Base-by-base conservation (phyloP, 2,329 filamentous ascomycete genomes). In the Fusarium sp. region DNA sequence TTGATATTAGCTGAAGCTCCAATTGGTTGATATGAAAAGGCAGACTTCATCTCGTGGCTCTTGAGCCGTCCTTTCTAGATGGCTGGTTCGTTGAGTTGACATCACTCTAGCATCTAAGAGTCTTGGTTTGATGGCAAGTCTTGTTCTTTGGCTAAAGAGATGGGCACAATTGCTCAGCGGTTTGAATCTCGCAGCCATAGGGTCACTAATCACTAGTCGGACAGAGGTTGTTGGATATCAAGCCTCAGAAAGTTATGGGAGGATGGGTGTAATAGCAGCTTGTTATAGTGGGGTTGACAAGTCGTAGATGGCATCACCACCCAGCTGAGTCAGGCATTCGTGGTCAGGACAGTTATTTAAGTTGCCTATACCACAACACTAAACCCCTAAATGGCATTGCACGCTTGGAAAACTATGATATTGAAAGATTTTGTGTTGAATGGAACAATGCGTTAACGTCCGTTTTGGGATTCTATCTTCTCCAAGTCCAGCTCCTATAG, bases 11-110 rank as follows among this genome's bases (percentile, higher is more conserved):
- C 18, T 5, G 9, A 8, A 8, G 18, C n/a, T n/a, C 6, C 9
- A 16, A 10, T 40, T 15, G 2, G 16, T 11, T 15, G 22, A n/a
- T 7, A 24, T 12, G 22, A 3, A 24, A 40, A 56, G 27, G 67
- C 57, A 16, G 75, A 87, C 87, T 65, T 87, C 82, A 62, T 92
- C 88, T 61, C 94, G 89, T 44, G 91, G 92, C 77, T 96, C 91
- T 42, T 86, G 81, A 5, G 91, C 90, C 14, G 94, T 76, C 38
- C 74, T 59, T 47, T 76, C 74, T 6, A 76, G 44, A 46, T 76
- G 74, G 18, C 65, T 38, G 18, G 61, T 76, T 25, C 61, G 64
- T 14, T 59, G 32, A 4, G 66, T 61, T 14, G 72, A 59, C 73
- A 76, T 75, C n/a, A 42, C 20, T 45, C 55, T 59, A 14, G 11